These are phyloP conservation scores for Kwoniella sp. DNA, from an alignment of 768 basidiomycete genomes.

Conservation along the genomic window DNA sequence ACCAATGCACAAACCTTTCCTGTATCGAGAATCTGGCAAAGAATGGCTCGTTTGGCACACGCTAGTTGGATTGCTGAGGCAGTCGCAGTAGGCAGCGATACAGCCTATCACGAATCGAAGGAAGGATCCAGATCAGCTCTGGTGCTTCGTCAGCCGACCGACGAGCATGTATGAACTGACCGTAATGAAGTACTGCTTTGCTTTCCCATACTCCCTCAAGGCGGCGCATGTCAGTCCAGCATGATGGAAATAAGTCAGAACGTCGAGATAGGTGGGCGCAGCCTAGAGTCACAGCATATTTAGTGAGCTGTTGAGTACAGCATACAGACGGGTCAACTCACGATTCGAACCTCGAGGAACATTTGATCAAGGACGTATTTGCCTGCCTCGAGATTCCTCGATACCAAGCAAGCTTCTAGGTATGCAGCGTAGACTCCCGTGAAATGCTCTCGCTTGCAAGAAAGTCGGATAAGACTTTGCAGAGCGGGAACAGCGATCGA, in stretches of 20 bases:
- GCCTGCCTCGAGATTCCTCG: slow-evolving; percentile 6
- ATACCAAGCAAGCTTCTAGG: slow-evolving; percentile 38
- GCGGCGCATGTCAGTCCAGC: slow-evolving; percentile 43
- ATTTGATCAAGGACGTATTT: slow-evolving; percentile 14
- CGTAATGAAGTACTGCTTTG: slow-evolving; percentile 30
- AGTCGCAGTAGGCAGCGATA: slow-evolving; percentile 37
- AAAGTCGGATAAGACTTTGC: slow-evolving; percentile 9
- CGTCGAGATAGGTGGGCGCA: slow-evolving; percentile 38
- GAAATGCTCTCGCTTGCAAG: slow-evolving; percentile 13
- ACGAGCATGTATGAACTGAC: slow-evolving; percentile 18
- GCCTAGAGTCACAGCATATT: slow-evolving; percentile 4
- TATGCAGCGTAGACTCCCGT: slow-evolving; percentile 34
- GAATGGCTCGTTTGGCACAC: slow-evolving; percentile 44
- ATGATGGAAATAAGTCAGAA: slow-evolving; percentile 49
- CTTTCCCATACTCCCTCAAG: slow-evolving; percentile 23
- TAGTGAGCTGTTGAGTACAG: background rate
- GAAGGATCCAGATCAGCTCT: background rate
- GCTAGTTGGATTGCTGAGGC: slow-evolving; percentile 46
- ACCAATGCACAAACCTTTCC: slow-evolving; percentile 44
- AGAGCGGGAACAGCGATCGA: slow-evolving; percentile 21
- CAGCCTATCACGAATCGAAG: slow-evolving; percentile 24
- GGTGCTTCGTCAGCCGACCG: background rate
- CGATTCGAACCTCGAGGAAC: slow-evolving; percentile 28
- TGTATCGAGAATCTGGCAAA: slow-evolving; percentile 38
- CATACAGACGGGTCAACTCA: slow-evolving; percentile 17